Evolutionary conservation across 2,329 filamentous ascomycete genomes (phyloP).

Genomic region (Lasiodiplodia gonubiensis): DNA sequence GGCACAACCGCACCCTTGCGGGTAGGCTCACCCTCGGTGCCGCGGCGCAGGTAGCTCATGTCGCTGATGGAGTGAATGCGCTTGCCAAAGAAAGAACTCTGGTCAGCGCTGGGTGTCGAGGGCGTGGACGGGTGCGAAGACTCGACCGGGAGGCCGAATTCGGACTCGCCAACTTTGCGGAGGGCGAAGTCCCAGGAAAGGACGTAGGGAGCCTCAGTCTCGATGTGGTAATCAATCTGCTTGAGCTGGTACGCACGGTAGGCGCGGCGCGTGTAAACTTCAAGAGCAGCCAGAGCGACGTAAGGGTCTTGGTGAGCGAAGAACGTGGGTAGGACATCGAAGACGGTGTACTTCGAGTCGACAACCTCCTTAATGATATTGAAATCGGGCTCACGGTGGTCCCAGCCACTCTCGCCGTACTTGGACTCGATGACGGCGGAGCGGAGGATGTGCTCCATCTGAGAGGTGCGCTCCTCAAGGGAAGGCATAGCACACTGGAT

Average conservation of each 20-base stretch:
- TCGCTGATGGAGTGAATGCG: conserved; percentile 95
- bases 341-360: conserved; percentile 98
- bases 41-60: conserved; percentile 83
- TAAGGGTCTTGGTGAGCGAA: conserved; percentile 93
- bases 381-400: conserved; percentile 89
- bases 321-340: conserved; percentile 93
- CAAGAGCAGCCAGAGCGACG: conserved; percentile 90
- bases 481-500: conserved; percentile 97
- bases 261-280: conserved; percentile 94
- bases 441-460: conserved; percentile 98
- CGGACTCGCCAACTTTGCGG: conserved; percentile 88
- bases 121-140: conserved; percentile 77
- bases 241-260: conserved; percentile 96
- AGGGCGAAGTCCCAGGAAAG: conserved; percentile 96
- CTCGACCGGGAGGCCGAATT: conserved; percentile 81
- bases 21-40: conserved; percentile 73
- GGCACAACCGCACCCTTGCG: conserved; percentile 95
- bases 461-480: conserved; percentile 87
- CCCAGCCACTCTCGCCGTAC: conserved; percentile 96
- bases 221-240: conserved; percentile 83
- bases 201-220: conserved; percentile 75
- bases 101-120: conserved; percentile 71
- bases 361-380: conserved; percentile 96
- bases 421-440: conserved; percentile 96
- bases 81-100: conserved; percentile 61